Evolutionary conservation across 345 rosid genomes (phyloP).

Genomic region (Aquilaria malaccensis): DNA sequence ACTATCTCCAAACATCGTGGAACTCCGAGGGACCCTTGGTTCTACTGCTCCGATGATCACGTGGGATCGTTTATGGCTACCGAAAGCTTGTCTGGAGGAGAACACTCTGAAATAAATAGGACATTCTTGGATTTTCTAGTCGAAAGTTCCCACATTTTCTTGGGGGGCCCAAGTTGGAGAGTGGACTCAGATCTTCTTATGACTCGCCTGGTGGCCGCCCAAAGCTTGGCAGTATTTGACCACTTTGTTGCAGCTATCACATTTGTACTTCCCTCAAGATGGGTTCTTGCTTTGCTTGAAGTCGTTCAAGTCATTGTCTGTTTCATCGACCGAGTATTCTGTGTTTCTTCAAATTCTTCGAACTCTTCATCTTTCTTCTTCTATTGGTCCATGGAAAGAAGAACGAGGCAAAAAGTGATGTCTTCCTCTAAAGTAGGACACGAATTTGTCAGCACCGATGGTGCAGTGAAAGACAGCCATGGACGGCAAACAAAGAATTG

Average conservation of each 20-base stretch:
- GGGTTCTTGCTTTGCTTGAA: constrained; percentile 23
- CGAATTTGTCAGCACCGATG: too few species aligned
- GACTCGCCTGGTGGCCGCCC: constrained; percentile 93
- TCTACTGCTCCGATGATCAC: constrained; percentile 22
- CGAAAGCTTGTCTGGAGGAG: constrained; percentile 92
- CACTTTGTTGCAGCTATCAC: constrained; percentile 74
- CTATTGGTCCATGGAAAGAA: constrained; percentile 88
- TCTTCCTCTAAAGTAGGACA: constrained; percentile 42
- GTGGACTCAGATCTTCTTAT: constrained; percentile 45
- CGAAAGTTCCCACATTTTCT: constrained; percentile 29
- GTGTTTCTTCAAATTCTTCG: constrained; percentile 17
- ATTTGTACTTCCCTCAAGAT: constrained; percentile 50
- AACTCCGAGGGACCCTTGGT: constrained; percentile 20
- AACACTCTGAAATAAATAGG: constrained; percentile 78
- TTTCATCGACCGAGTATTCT: constrained; percentile 32
- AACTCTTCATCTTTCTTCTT: constrained; percentile 23
- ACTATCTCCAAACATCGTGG: constrained; percentile 21
- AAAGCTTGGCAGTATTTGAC: constrained; percentile 90
- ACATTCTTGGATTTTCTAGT: constrained; percentile 64
- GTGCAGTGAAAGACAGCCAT: too few species aligned
- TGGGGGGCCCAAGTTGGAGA: constrained; percentile 21
- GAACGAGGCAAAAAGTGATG: constrained; percentile 87
- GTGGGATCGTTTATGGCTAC: constrained; percentile 96
- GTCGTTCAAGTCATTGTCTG: constrained; percentile 16
- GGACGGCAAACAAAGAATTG: too few species aligned